phyloP scores from a whole-genome alignment of 2,329 filamentous ascomycete genomes.

The Fusarium burgessii region DNA sequence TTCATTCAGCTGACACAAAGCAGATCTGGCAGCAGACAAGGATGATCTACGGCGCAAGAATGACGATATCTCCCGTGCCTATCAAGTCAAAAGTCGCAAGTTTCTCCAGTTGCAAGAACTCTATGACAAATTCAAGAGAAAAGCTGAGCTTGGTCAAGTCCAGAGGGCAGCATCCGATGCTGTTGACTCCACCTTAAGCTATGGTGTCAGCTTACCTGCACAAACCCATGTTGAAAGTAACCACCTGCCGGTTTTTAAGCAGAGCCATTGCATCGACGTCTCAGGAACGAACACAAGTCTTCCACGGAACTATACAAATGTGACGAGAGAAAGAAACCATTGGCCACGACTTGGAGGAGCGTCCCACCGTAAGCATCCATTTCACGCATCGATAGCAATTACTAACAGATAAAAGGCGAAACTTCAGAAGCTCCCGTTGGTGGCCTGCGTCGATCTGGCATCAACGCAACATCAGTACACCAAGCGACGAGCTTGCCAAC shows the following conservation, averaged over 20 bases:
- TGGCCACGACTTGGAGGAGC: constrained; percentile 34
- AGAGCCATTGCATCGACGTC: constrained; percentile 34
- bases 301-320: constrained; percentile 21
- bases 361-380: constrained; percentile 27
- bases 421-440: constrained; percentile 10
- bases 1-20: constrained; percentile 18
- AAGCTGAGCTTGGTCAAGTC: constrained; percentile 65
- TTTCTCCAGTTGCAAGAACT: constrained; percentile 75
- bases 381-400: too few relatives aligned
- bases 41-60: constrained; percentile 76
- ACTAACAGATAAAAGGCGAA: constrained; percentile 31
- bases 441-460: constrained; percentile 18
- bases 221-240: constrained; percentile 2
- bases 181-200: constrained; percentile 47
- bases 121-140: constrained; percentile 70
- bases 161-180: constrained; percentile 65
- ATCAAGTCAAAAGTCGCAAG: constrained; percentile 77
- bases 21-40: constrained; percentile 70
- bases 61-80: constrained; percentile 74
- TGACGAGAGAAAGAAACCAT: constrained; percentile 22
- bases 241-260: constrained; percentile 14
- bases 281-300: constrained; percentile 31
- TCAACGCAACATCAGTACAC: constrained; percentile 16
- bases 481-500: constrained; percentile 13
- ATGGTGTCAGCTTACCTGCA: constrained; percentile 6